phyloP scores from a whole-genome alignment of 768 basidiomycete species.

The Lactarius akahatsu region DNA sequence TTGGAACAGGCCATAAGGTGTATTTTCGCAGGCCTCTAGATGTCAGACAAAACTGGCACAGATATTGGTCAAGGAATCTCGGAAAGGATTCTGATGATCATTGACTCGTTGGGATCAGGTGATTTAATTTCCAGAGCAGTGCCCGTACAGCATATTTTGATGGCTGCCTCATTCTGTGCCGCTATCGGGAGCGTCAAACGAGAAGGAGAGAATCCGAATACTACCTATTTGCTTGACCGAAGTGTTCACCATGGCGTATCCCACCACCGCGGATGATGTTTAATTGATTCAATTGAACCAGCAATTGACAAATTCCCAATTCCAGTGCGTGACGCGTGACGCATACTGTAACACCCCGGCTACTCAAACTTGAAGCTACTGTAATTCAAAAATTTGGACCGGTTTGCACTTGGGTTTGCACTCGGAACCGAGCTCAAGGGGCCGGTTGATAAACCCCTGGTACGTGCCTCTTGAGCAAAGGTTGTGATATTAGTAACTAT shows the following conservation, averaged over 20 bases:
- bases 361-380: too few relatives aligned
- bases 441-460: constrained; percentile 63
- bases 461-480: constrained; percentile 37
- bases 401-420: constrained; percentile 59
- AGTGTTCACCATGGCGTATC: constrained; percentile 54
- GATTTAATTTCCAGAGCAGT: constrained; percentile 53
- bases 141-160: constrained; percentile 62
- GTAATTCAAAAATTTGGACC: constrained; percentile 43
- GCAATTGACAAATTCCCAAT: neutral
- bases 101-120: constrained; percentile 48
- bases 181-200: constrained; percentile 40
- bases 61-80: constrained; percentile 44
- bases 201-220: neutral
- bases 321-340: neutral
- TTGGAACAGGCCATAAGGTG: too few relatives aligned
- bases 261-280: too few relatives aligned
- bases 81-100: constrained; percentile 58
- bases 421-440: constrained; percentile 58
- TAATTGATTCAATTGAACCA: too few relatives aligned
- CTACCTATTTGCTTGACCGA: constrained; percentile 74
- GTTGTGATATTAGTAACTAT: neutral
- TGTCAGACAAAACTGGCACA: too few relatives aligned
- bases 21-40: too few relatives aligned
- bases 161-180: constrained; percentile 67
- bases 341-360: neutral